phyloP scores from a whole-genome alignment of 192 early-diverging fungal species.

The Piromyces finnis region DNA sequence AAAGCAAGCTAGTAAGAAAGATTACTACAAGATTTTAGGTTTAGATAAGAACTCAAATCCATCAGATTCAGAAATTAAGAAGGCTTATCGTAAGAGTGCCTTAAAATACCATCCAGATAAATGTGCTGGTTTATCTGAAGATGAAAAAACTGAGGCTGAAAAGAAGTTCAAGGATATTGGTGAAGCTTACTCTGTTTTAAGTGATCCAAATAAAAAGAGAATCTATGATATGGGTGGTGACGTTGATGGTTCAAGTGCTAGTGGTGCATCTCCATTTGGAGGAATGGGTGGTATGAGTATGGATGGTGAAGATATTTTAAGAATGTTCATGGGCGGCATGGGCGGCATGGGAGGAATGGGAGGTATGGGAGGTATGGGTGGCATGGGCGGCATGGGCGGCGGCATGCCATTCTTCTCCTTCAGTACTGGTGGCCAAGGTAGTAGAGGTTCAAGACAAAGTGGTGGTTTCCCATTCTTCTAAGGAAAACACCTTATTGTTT shows the following conservation, averaged over 20 bases:
- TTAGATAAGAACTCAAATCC: slow-evolving; percentile 54
- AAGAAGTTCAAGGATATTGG: slow-evolving; percentile 62
- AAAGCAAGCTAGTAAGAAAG: slow-evolving; percentile 69
- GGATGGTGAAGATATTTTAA: slow-evolving; percentile 6
- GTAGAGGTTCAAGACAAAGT: background rate
- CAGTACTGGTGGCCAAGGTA: background rate
- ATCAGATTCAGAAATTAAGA: slow-evolving; percentile 60
- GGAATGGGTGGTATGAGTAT: slow-evolving; percentile 9
- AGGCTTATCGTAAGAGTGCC: slow-evolving; percentile 58
- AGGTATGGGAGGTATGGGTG: background rate
- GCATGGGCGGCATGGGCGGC: slow-evolving; percentile 5
- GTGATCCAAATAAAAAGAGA: slow-evolving; percentile 62
- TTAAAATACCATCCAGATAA: slow-evolving; percentile 87
- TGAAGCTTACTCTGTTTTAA: slow-evolving; percentile 62
- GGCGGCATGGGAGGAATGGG: background rate
- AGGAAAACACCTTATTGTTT: too few species aligned
- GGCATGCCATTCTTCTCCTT: slow-evolving; percentile 12
- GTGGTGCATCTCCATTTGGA: slow-evolving; percentile 10
- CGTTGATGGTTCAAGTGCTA: slow-evolving; percentile 45
- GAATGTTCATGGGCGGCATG: slow-evolving; percentile 5
- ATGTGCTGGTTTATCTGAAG: slow-evolving; percentile 43
- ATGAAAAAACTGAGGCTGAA: slow-evolving; percentile 36
- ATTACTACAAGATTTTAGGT: slow-evolving; percentile 89
- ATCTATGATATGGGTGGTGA: slow-evolving; percentile 66
- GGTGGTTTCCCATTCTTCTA: background rate